Conservation (phyloP, 139 green algal genomes). For the Chlorella sp. region DNA sequence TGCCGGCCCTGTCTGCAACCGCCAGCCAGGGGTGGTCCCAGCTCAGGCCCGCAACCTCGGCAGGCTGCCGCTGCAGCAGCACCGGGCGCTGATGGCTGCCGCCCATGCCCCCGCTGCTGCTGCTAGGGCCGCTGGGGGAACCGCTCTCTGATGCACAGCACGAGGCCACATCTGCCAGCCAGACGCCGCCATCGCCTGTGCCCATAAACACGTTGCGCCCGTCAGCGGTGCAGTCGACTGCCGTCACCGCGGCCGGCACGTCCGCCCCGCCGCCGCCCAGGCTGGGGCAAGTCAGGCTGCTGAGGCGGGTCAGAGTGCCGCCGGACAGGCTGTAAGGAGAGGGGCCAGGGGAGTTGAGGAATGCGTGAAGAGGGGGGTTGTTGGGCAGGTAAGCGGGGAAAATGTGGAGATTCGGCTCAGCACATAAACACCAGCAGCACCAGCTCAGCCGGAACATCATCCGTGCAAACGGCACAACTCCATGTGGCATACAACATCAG, state of each 20-base stretch:
- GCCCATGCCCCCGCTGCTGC: not conserved
- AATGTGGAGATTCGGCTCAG: no score
- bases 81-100: not conserved
- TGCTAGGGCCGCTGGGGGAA: not conserved
- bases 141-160: no score
- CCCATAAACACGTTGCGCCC: not conserved
- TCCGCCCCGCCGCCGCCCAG: not conserved
- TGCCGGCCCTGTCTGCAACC: slow-evolving; percentile 31
- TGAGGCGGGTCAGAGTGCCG: slow-evolving; percentile 4
- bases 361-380: no score
- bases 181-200: slow-evolving; percentile 3
- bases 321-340: not conserved
- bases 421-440: no score
- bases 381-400: no score
- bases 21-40: slow-evolving; percentile 76
- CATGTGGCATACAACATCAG: no score
- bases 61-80: slow-evolving; percentile 30
- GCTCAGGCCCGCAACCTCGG: slow-evolving; percentile 43
- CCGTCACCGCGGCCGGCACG: not conserved
- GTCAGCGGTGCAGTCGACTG: not conserved
- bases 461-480: no score
- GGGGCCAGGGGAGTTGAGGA: not conserved
- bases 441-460: no score
- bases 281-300: not conserved
- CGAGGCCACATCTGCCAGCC: not conserved